Conservation (phyloP, 768 basidiomycete genomes). For the Calocybe indica region DNA sequence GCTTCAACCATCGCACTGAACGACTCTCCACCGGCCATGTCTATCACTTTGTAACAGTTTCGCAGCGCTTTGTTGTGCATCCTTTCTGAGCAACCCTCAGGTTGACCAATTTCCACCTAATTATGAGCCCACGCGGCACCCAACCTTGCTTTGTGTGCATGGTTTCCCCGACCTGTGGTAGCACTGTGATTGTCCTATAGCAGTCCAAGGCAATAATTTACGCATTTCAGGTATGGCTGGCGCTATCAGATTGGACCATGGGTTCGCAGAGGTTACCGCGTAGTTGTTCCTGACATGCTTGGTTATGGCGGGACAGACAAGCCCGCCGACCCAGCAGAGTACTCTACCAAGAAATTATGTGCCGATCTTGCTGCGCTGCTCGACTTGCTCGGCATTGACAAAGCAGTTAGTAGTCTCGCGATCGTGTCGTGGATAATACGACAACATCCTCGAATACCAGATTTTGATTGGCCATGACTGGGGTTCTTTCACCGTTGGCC, state of each 20-base stretch:
- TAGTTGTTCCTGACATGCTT: slow-evolving; percentile 55
- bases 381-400: slow-evolving; percentile 44
- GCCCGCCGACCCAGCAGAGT: slow-evolving; percentile 46
- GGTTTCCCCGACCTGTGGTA: slow-evolving; percentile 71
- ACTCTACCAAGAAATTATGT: slow-evolving; percentile 53
- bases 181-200: too few relatives aligned
- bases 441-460: slow-evolving; percentile 18
- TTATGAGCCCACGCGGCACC: slow-evolving; percentile 31
- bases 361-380: slow-evolving; percentile 63
- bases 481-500: slow-evolving; percentile 58
- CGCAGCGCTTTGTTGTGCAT: neutral
- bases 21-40: slow-evolving; percentile 51
- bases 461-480: slow-evolving; percentile 79
- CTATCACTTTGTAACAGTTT: slow-evolving; percentile 55
- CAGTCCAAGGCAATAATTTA: neutral
- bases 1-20: slow-evolving; percentile 50
- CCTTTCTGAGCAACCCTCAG: slow-evolving; percentile 14
- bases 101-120: slow-evolving; percentile 52
- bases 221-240: slow-evolving; percentile 59
- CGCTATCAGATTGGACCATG: slow-evolving; percentile 68
- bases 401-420: slow-evolving; percentile 45
- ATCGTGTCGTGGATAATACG: neutral
- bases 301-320: slow-evolving; percentile 68
- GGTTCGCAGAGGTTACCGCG: slow-evolving; percentile 55
- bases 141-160: slow-evolving; percentile 68